These are phyloP conservation scores for Trametes maxima DNA, from an alignment of 768 basidiomycete genomes.

Conservation along the genomic window DNA sequence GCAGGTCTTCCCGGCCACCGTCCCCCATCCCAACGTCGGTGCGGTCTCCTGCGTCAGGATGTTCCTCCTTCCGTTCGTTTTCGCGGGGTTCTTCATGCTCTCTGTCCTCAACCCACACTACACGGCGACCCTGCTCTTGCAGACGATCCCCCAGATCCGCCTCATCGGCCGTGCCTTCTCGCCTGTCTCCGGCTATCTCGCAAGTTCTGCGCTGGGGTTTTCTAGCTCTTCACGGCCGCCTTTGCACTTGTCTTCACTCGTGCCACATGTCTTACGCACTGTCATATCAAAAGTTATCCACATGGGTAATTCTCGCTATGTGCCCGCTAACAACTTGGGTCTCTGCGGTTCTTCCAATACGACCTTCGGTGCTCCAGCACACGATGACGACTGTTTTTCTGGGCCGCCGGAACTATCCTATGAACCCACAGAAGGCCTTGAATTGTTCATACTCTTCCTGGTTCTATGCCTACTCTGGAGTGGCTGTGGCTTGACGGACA, in stretches of 20 bases:
- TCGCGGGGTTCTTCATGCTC: conserved; percentile 14
- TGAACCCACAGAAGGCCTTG: neutral
- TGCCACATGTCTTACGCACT: neutral
- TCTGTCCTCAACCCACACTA: conserved; percentile 17
- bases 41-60: neutral
- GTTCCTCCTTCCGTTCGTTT: conserved; percentile 16
- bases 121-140: conserved; percentile 3
- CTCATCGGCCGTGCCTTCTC: conserved; percentile 1
- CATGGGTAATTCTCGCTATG: too few relatives aligned
- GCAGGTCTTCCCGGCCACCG: neutral
- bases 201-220: neutral
- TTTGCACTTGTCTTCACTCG: neutral
- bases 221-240: neutral
- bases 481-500: neutral
- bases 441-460: neutral
- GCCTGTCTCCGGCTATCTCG: neutral
- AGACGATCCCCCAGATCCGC: conserved; percentile 1
- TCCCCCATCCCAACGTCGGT: neutral
- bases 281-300: neutral
- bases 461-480: neutral
- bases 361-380: neutral
- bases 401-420: neutral
- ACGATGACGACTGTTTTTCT: neutral
- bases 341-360: neutral
- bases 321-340: neutral